Conservation (phyloP, 306 rosid species). For the Dicorynia guianensis region DNA sequence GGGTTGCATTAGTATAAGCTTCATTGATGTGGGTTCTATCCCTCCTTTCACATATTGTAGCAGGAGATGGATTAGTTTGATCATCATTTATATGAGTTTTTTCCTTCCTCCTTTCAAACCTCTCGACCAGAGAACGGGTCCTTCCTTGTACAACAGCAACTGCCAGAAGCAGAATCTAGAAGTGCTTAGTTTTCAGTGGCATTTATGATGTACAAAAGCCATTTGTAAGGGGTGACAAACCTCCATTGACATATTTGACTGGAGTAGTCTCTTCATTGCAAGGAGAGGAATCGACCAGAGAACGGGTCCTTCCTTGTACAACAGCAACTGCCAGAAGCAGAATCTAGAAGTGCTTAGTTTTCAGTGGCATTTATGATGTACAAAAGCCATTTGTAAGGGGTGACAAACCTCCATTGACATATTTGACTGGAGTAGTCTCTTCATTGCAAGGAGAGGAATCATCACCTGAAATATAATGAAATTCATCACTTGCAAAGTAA, state of each 20-base stretch:
- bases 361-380: conserved; percentile 15
- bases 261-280: conserved; percentile 51
- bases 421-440: conserved; percentile 60
- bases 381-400: conserved; percentile 29
- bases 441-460: conserved; percentile 49
- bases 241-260: conserved; percentile 80
- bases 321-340: conserved; percentile 67
- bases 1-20: conserved; percentile 36
- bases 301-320: conserved; percentile 78
- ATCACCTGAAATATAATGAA: conserved; percentile 53
- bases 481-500: background rate
- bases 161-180: conserved; percentile 49
- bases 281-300: conserved; percentile 53
- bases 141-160: conserved; percentile 80
- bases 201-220: conserved; percentile 26
- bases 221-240: conserved; percentile 44
- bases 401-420: conserved; percentile 76
- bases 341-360: conserved; percentile 41
- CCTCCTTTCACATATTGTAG: conserved; percentile 39
- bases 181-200: conserved; percentile 36
- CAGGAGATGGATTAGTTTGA: conserved; percentile 41
- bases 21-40: conserved; percentile 36
- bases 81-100: conserved; percentile 47
- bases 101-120: conserved; percentile 87
- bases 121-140: conserved; percentile 81